Percentiles rank a stretch among this genome's conserved stretches.
Conservation (phyloP, 2,329 filamentous ascomycete species). For the Mariannaea sp. region DNA sequence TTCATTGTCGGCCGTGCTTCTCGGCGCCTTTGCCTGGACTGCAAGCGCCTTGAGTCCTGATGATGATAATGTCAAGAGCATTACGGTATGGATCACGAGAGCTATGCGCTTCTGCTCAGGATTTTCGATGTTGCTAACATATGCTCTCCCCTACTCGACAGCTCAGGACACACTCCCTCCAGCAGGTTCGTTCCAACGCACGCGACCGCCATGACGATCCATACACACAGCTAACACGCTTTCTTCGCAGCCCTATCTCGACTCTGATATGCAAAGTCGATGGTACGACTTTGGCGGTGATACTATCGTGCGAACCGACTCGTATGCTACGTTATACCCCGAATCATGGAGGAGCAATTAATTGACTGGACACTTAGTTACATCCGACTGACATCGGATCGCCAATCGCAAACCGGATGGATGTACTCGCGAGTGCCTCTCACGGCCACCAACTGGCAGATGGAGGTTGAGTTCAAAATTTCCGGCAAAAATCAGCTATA, state of each 20-base stretch:
- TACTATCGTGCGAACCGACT: slow-evolving; percentile 77
- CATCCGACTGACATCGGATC: slow-evolving; percentile 88
- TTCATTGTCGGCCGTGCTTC: slow-evolving; percentile 53
- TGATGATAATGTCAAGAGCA: slow-evolving; percentile 57
- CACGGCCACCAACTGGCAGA: slow-evolving; percentile 98
- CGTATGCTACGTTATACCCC: slow-evolving; percentile 52
- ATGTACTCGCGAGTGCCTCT: slow-evolving; percentile 91
- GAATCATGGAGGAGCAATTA: slow-evolving; percentile 19
- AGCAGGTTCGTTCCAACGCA: slow-evolving; percentile 64
- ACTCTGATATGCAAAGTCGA: slow-evolving; percentile 96
- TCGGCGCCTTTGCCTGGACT: slow-evolving; percentile 56
- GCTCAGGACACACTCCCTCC: slow-evolving; percentile 86
- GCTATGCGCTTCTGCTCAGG: not conserved
- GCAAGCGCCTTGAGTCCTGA: slow-evolving; percentile 54
- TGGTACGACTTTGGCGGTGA: slow-evolving; percentile 99
- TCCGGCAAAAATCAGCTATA: slow-evolving; percentile 87
- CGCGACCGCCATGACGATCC: slow-evolving; percentile 25
- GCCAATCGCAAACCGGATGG: slow-evolving; percentile 89
- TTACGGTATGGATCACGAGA: slow-evolving; percentile 48
- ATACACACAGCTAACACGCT: slow-evolving; percentile 30
- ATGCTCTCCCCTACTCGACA: slow-evolving; percentile 45
- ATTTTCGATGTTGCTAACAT: slow-evolving; percentile 27
- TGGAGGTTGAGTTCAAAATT: slow-evolving; percentile 95
- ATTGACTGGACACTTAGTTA: slow-evolving; percentile 62
- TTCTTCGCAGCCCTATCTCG: slow-evolving; percentile 79